Percentiles rank a stretch among this genome's conserved stretches.
phyloP scores from a whole-genome alignment of 805 yeast species.

The Grigorovia yakushimaensis region DNA sequence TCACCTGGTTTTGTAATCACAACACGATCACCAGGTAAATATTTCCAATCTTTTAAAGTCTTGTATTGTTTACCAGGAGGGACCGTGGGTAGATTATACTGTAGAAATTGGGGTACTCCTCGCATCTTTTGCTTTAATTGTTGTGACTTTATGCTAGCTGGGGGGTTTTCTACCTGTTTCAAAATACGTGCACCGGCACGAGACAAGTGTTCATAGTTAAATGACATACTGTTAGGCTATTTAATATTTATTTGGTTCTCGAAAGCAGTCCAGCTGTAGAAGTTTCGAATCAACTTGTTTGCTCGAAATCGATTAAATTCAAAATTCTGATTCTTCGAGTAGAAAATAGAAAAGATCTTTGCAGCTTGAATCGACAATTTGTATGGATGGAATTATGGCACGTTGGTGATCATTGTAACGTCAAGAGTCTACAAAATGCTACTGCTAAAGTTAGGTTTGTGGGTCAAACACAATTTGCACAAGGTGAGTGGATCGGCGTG shows the following conservation, averaged over 20 bases:
- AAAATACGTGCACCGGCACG: constrained; percentile 32
- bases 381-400: not conserved
- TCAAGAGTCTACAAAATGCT: constrained; percentile 35
- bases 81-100: constrained; percentile 27
- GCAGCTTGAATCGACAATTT: not conserved
- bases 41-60: constrained; percentile 45
- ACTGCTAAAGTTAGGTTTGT: constrained; percentile 32
- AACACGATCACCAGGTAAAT: constrained; percentile 68
- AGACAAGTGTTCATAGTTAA: constrained; percentile 23
- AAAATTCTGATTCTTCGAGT: not conserved
- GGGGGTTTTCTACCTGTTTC: constrained; percentile 24
- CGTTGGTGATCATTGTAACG: constrained; percentile 28
- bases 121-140: constrained; percentile 24
- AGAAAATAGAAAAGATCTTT: too few species aligned
- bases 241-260: too few species aligned
- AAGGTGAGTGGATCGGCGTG: constrained; percentile 73
- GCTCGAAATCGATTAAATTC: too few species aligned
- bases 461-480: constrained; percentile 49
- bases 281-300: too few species aligned
- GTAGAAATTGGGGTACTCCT: constrained; percentile 31
- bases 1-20: constrained; percentile 57
- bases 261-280: too few species aligned
- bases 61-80: constrained; percentile 28
- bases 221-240: too few species aligned
- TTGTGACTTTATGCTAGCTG: constrained; percentile 24